Evolutionary conservation across 306 rosid species (phyloP).

Genomic region (Prinsepia uniflora): DNA sequence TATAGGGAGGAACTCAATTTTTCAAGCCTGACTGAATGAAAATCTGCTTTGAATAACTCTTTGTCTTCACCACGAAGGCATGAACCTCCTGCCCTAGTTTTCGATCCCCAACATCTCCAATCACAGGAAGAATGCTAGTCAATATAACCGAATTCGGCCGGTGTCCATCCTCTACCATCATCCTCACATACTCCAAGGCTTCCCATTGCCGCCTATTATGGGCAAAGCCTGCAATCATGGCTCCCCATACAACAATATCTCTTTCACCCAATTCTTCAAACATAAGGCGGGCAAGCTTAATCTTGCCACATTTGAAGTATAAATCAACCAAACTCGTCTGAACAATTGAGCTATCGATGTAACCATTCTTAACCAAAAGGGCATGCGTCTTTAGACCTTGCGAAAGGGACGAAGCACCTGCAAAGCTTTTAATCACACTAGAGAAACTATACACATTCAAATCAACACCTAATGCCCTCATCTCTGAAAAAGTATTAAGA

Average conservation of each 20-base stretch:
- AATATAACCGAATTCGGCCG: conserved; percentile 49
- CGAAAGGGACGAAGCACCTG: conserved; percentile 57
- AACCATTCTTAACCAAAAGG: conserved; percentile 71
- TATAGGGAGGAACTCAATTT: conserved; percentile 43
- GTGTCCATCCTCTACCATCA: conserved; percentile 50
- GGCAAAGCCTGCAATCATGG: conserved; percentile 50
- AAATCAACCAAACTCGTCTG: conserved; percentile 39
- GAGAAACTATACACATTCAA: conserved; percentile 73
- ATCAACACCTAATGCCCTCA: conserved; percentile 61
- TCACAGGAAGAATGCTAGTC: conserved; percentile 46
- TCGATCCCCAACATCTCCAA: conserved; percentile 48
- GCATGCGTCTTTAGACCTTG: conserved; percentile 70
- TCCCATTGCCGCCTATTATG: conserved; percentile 45
- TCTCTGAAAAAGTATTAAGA: conserved; percentile 38
- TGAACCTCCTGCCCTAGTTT: conserved; percentile 65
- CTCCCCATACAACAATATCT: conserved; percentile 65
- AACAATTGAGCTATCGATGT: conserved; percentile 46
- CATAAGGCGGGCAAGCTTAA: conserved; percentile 40
- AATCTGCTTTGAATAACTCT: conserved; percentile 44
- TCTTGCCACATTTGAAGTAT: conserved; percentile 48
- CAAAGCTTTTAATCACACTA: conserved; percentile 68
- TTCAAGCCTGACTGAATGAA: conserved; percentile 55
- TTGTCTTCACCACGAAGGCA: conserved; percentile 66
- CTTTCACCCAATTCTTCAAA: conserved; percentile 55
- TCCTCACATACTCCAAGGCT: conserved; percentile 49